Percentiles rank a stretch among this genome's conserved stretches.
phyloP scores from a whole-genome alignment of 2,329 filamentous ascomycete species.

The Claviceps pusilla region DNA sequence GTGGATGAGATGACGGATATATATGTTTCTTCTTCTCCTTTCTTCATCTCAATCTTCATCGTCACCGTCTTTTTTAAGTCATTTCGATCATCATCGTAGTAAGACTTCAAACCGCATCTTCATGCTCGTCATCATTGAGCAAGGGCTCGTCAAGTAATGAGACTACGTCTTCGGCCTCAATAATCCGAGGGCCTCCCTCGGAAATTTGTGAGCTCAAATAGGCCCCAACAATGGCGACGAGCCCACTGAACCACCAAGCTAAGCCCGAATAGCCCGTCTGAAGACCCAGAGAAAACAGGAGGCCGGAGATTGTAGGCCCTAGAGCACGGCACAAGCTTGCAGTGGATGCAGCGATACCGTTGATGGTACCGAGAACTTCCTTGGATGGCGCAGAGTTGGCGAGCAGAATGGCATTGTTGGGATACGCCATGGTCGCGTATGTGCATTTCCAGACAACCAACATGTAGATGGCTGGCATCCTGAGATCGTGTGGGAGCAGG shows the following conservation, averaged over 20 bases:
- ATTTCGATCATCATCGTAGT: background rate
- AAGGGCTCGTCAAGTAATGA: constrained; percentile 19
- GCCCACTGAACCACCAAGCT: constrained; percentile 81
- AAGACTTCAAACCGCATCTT: constrained; percentile 15
- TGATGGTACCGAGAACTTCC: constrained; percentile 76
- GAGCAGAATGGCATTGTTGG: constrained; percentile 75
- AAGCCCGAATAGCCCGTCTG: constrained; percentile 70
- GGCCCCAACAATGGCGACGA: constrained; percentile 61
- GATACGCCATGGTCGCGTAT: constrained; percentile 80
- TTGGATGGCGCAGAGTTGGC: constrained; percentile 77
- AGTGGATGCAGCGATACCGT: constrained; percentile 80
- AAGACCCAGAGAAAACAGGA: constrained; percentile 69
- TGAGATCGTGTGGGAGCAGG: constrained; percentile 56
- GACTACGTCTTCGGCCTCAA: constrained; percentile 25
- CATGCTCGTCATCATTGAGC: constrained; percentile 15
- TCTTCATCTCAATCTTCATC: too few relatives aligned
- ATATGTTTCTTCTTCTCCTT: too few relatives aligned
- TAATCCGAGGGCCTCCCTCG: constrained; percentile 38
- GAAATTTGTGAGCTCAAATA: constrained; percentile 62
- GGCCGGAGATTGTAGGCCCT: constrained; percentile 74
- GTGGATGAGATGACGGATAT: background rate
- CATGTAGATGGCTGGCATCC: constrained; percentile 60
- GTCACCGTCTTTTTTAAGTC: too few relatives aligned
- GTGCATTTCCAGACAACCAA: constrained; percentile 86
- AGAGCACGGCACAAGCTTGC: constrained; percentile 80